phyloP scores from a whole-genome alignment of 495 filamentous ascomycete genomes.

The Xylaria bambusicola region DNA sequence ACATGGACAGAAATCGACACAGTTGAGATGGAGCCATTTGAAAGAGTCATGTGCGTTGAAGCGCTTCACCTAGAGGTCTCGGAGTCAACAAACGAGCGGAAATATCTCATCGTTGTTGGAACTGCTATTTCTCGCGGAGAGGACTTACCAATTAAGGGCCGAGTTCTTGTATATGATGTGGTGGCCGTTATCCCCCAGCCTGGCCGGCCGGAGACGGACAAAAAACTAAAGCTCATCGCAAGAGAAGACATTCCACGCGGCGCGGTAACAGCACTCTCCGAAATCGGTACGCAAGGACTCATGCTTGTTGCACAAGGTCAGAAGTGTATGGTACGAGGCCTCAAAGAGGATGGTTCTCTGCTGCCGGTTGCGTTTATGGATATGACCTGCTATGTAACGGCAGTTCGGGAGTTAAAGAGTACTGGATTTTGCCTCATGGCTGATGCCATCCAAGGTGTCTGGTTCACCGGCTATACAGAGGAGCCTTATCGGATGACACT shows the following conservation, averaged over 20 bases:
- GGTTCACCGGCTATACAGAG: constrained; percentile 93
- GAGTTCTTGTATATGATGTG: constrained; percentile 88
- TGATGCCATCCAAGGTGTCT: constrained; percentile 89
- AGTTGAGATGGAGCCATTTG: constrained; percentile 67
- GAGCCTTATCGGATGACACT: constrained; percentile 93
- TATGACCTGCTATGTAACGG: constrained; percentile 87
- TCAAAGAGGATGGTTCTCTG: constrained; percentile 91
- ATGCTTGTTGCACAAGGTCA: constrained; percentile 91
- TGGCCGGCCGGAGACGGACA: constrained; percentile 77
- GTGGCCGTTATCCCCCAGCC: constrained; percentile 90
- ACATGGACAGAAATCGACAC: constrained; percentile 78
- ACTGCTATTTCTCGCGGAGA: constrained; percentile 83
- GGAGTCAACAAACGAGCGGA: constrained; percentile 83
- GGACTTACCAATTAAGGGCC: constrained; percentile 81
- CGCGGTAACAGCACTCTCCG: constrained; percentile 85
- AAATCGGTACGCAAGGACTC: constrained; percentile 89
- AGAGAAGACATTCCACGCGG: constrained; percentile 86
- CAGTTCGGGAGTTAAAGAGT: constrained; percentile 75
- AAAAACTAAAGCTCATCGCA: constrained; percentile 79
- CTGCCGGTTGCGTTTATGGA: constrained; percentile 97
- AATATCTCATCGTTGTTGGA: constrained; percentile 78
- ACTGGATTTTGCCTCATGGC: constrained; percentile 83
- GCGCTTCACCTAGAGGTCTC: constrained; percentile 85
- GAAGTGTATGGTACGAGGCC: constrained; percentile 92
- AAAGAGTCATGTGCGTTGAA: constrained; percentile 77